Evolutionary conservation across 305 asterid species (phyloP), one percentile per base, ranked within the genome.

Genomic region (Ilex paraguariensis): DNA sequence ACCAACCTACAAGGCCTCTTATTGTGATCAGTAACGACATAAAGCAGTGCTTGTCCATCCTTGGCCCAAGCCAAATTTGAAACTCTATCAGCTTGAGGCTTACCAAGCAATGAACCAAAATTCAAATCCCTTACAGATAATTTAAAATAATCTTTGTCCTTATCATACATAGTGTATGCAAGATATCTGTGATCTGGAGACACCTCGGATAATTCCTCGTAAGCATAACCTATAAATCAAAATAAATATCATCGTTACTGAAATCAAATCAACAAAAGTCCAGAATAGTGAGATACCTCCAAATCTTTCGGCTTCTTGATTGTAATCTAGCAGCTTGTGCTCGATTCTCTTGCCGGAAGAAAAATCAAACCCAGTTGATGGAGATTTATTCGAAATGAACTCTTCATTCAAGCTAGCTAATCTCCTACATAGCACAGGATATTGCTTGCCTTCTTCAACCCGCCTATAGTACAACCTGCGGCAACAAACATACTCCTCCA

Each of bases 111-210:
- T 1, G 83, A 86, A 60, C 97, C 95, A 64, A 88, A 76, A 74
- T 90, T 90, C 80, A 93, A 84, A 77, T 93, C 96, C 60, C 90
- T 80, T n/a, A 90, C 95, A 42, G 78, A 90, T 70, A 93, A 73
- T 61, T 76, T 86, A 70, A 87, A 90, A 83, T 16, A 82, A 67
- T 85, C 91, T 31, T 79, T 86, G 62, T 87, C 97, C 84, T 93
- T 90, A 76, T 87, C 97, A 64, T 80, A 90, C 97, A 93, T 86
- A 52, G 96, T 87, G 77, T 93, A 90, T 51, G 97, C 99, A 74
- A 90, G 85, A 84, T 84, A 86, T n/a, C 89, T 83, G 60, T 93
- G 99, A 78, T 93, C 95, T 44, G 99, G 99, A 60, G 99, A 93
- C 55, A 93, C 74, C 73, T 90, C 97, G 6, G 99, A 93, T 71